Evolutionary conservation across 1,139 yeast genomes (phyloP).

Genomic region (Magnusiomyces tetraspermus): DNA sequence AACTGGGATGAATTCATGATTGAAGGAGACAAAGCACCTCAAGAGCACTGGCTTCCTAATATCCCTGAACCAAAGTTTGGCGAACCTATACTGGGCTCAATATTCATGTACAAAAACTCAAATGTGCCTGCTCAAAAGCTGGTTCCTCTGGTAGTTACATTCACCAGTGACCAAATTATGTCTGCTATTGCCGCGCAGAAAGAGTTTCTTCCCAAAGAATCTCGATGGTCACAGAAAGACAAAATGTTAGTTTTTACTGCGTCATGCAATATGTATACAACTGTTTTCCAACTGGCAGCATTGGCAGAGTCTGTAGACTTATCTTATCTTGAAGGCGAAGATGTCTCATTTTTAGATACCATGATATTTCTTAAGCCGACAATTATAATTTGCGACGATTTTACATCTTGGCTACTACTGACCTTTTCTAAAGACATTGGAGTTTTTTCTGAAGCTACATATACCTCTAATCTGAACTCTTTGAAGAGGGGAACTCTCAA

Average conservation of each 20-base stretch:
- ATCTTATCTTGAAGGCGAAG: constrained; percentile 23
- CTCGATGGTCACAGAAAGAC: constrained; percentile 27
- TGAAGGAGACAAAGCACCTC: neutral
- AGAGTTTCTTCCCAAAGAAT: constrained; percentile 25
- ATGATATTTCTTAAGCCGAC: constrained; percentile 22
- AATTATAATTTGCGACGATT: constrained; percentile 28
- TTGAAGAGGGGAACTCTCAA: constrained; percentile 27
- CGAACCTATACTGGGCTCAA: neutral
- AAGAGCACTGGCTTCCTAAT: neutral
- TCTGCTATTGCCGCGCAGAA: neutral
- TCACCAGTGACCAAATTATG: neutral
- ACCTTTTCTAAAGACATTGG: constrained; percentile 17
- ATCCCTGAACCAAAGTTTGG: neutral
- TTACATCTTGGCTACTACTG: constrained; percentile 23
- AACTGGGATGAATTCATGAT: constrained; percentile 5
- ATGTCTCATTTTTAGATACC: constrained; percentile 22
- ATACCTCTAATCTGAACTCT: constrained; percentile 18
- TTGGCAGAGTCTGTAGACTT: constrained; percentile 25
- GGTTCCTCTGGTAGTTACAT: constrained; percentile 26
- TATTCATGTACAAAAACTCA: neutral
- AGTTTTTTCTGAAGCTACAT: constrained; percentile 16
- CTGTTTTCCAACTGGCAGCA: constrained; percentile 29
- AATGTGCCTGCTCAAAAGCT: neutral
- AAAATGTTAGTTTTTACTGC: constrained; percentile 27
- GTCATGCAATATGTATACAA: constrained; percentile 22